phyloP scores from a whole-genome alignment of 163 green algal genomes.

The Chlamydomonas reinhardtii region DNA sequence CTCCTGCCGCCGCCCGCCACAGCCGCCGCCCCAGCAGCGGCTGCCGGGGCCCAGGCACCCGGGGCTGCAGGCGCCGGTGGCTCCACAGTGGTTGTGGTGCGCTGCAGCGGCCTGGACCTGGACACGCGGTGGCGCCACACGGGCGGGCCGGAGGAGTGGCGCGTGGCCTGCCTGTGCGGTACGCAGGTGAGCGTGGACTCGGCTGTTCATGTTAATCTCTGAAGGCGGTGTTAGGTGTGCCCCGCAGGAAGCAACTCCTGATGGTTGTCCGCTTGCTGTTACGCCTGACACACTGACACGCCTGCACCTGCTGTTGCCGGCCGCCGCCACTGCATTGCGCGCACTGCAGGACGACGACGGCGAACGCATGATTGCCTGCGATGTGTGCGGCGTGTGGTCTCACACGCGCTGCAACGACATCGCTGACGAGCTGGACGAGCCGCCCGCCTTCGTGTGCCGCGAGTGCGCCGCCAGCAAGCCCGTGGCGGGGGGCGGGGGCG shows the following conservation, averaged over 20 bases:
- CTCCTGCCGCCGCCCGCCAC: background rate
- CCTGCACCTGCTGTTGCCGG: too few species aligned
- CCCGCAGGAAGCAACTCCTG: too few species aligned
- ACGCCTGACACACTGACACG: too few species aligned
- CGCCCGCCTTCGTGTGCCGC: slow-evolving; percentile 39
- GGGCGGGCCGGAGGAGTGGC: slow-evolving; percentile 88
- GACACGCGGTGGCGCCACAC: slow-evolving; percentile 63
- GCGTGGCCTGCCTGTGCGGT: slow-evolving; percentile 84
- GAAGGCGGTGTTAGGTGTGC: too few species aligned
- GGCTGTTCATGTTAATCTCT: too few species aligned
- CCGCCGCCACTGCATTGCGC: too few species aligned
- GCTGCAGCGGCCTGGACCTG: slow-evolving; percentile 28
- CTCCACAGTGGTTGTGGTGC: background rate
- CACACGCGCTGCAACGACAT: slow-evolving; percentile 84
- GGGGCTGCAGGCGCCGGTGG: background rate
- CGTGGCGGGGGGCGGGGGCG: too few species aligned
- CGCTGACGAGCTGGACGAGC: slow-evolving; percentile 39
- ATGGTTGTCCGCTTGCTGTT: background rate
- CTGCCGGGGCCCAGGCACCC: background rate
- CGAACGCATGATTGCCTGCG: slow-evolving; percentile 95
- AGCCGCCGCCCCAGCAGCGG: too few species aligned
- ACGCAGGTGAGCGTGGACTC: slow-evolving; percentile 31
- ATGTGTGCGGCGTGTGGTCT: slow-evolving; percentile 87
- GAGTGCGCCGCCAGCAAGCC: background rate
- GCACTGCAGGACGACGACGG: slow-evolving; percentile 89